Conservation (phyloP, 495 filamentous ascomycete species). For the Lasiosphaeria hispida region DNA sequence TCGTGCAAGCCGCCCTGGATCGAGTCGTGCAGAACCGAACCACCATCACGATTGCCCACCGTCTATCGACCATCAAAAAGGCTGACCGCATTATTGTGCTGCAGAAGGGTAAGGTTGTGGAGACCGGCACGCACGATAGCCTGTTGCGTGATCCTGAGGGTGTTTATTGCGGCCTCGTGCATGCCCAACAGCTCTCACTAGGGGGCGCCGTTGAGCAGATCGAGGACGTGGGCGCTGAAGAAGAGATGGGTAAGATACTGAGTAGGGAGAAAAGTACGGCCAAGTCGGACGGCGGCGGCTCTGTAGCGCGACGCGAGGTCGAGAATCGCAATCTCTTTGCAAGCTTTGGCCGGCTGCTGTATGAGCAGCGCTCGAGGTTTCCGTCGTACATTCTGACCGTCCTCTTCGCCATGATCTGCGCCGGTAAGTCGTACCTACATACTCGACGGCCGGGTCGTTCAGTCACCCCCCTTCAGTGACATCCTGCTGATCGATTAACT, state of each 20-base stretch:
- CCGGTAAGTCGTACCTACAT: slow-evolving; percentile 34
- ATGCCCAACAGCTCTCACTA: slow-evolving; percentile 42
- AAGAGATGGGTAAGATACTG: not conserved
- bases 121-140: slow-evolving; percentile 63
- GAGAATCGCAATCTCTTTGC: slow-evolving; percentile 35
- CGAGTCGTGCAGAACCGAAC: slow-evolving; percentile 47
- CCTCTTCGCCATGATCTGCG: slow-evolving; percentile 43
- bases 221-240: slow-evolving; percentile 4
- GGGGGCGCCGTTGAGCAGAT: slow-evolving; percentile 15
- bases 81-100: slow-evolving; percentile 62
- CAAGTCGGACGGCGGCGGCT: slow-evolving; percentile 1
- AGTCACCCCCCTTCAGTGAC: too few relatives aligned
- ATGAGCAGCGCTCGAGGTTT: slow-evolving; percentile 44
- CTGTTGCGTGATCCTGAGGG: slow-evolving; percentile 51
- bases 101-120: slow-evolving; percentile 56
- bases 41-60: slow-evolving; percentile 58
- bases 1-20: slow-evolving; percentile 54
- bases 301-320: not conserved
- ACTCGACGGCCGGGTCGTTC: too few relatives aligned
- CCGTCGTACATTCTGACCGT: slow-evolving; percentile 43
- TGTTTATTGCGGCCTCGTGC: slow-evolving; percentile 48
- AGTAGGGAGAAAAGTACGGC: not conserved
- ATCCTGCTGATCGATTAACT: not conserved
- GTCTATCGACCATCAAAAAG: slow-evolving; percentile 53
- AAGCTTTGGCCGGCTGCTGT: slow-evolving; percentile 40